phyloP scores from a whole-genome alignment of 805 yeast genomes.

The Komagataella kurtzmanii region DNA sequence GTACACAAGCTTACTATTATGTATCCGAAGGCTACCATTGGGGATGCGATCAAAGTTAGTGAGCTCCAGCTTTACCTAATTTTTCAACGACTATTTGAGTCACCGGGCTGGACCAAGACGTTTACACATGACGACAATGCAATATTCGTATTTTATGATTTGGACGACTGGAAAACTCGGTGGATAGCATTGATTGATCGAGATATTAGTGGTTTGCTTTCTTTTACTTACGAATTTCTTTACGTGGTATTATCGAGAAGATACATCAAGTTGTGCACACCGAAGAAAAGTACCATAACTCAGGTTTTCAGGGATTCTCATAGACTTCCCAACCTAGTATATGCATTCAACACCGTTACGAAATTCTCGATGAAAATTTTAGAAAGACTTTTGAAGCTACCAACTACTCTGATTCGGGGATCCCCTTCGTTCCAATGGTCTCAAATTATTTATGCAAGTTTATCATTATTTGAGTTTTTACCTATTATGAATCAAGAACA shows the following conservation, averaged over 20 bases:
- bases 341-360: slow-evolving; percentile 22
- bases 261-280: slow-evolving; percentile 11
- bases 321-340: slow-evolving; percentile 1
- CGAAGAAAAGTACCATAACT: neutral
- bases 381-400: slow-evolving; percentile 27
- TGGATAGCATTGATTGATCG: slow-evolving; percentile 31
- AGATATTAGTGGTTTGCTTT: slow-evolving; percentile 33
- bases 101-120: neutral
- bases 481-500: slow-evolving; percentile 24
- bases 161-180: slow-evolving; percentile 30
- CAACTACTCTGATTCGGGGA: slow-evolving; percentile 34
- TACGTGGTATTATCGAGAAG: slow-evolving; percentile 26
- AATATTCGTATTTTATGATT: slow-evolving; percentile 16
- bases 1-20: slow-evolving; percentile 28
- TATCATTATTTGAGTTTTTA: slow-evolving; percentile 35
- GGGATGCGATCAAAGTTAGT: slow-evolving; percentile 40
- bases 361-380: slow-evolving; percentile 30
- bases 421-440: slow-evolving; percentile 39
- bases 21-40: slow-evolving; percentile 35
- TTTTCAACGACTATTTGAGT: neutral
- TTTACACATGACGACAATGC: slow-evolving; percentile 1
- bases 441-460: slow-evolving; percentile 40
- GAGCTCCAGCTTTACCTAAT: slow-evolving; percentile 27
- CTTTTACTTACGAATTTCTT: slow-evolving; percentile 34
- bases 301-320: neutral